Base-by-base conservation (phyloP, 805 yeast genomes). In the Barnettozyma vustinii region DNA sequence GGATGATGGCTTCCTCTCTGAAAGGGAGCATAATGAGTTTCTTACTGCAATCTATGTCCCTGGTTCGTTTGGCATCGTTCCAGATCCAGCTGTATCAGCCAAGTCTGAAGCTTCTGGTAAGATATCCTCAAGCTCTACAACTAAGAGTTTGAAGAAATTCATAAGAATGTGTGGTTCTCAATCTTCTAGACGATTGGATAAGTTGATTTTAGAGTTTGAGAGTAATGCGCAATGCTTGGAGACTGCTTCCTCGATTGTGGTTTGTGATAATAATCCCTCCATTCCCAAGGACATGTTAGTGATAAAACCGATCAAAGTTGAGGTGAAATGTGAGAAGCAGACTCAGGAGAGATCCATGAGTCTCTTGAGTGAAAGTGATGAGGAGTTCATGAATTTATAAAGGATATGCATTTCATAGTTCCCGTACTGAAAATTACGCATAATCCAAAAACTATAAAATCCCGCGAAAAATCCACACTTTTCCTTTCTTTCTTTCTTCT, bases 1-100 rank as follows among this genome's bases (percentile, higher is more conserved):
- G 1, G 36, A 37, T 5, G 59, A 56, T n/a, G 65, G 65, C 1
- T 55, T 36, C 39, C 39, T 36, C n/a, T 18, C 39, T 2, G 50
- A 33, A 2, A 20, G 40, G 5, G 63, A 60, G 25, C 39, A 44
- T 6, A 47, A 43, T 3, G 51, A 51, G n/a, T 60, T 60, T 41
- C 49, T 57, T 35, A 48, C 56, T 10, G 48, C 41, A 12, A 52
- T 49, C 36, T 50, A 45, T 23, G 46, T 40, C 16, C 23, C 20
- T 40, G 43, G 43, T 6, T n/a, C 53, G 9, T 40, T 44, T 3
- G 48, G 41, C 7, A 48, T 56, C 9, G 26, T 18, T 13, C 20
- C 45, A 4, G 51, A 59, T 33, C 61, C 59, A n/a, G 21, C 42
- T 20, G 15, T 39, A 2, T 46, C 57, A 1, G 52, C 47, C 3